phyloP scores from a whole-genome alignment of 2,329 filamentous ascomycete species.

The Pyrenophora teres region DNA sequence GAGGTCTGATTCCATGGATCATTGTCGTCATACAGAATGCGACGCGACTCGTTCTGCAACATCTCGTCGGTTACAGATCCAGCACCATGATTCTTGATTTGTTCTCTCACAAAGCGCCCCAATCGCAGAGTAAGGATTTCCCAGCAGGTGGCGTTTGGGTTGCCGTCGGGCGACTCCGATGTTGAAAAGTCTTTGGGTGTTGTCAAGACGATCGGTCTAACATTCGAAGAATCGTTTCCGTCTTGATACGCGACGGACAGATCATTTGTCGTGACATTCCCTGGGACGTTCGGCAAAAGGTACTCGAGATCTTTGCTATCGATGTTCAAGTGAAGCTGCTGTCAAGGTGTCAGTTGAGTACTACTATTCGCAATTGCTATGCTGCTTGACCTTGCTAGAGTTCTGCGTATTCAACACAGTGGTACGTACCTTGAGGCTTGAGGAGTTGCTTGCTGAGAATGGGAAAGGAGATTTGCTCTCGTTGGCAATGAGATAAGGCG shows the following conservation, averaged over 20 bases:
- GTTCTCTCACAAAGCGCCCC: constrained; percentile 51
- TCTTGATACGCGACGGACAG: constrained; percentile 26
- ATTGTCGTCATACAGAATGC: constrained; percentile 55
- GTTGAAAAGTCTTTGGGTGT: constrained; percentile 23
- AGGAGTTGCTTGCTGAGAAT: constrained; percentile 51
- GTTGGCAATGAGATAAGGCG: constrained; percentile 57
- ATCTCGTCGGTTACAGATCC: constrained; percentile 53
- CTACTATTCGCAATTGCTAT: not conserved
- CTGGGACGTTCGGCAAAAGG: constrained; percentile 24
- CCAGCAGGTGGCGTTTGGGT: constrained; percentile 52
- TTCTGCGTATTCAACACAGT: constrained; percentile 2
- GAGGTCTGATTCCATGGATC: constrained; percentile 55
- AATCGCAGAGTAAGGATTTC: constrained; percentile 55
- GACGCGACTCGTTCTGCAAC: constrained; percentile 55
- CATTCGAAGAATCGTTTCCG: constrained; percentile 12
- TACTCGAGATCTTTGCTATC: constrained; percentile 33
- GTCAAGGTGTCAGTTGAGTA: constrained; percentile 12
- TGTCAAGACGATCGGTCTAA: constrained; percentile 25
- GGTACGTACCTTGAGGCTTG: constrained; percentile 36
- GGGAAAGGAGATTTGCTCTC: constrained; percentile 53
- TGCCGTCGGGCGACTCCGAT: constrained; percentile 8
- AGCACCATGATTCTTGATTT: constrained; percentile 44
- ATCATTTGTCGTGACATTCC: constrained; percentile 6
- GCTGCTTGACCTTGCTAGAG: not conserved
- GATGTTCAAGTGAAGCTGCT: constrained; percentile 25